Conservation (phyloP, 257 asterid species). For the Schizonepeta tenuifolia region DNA sequence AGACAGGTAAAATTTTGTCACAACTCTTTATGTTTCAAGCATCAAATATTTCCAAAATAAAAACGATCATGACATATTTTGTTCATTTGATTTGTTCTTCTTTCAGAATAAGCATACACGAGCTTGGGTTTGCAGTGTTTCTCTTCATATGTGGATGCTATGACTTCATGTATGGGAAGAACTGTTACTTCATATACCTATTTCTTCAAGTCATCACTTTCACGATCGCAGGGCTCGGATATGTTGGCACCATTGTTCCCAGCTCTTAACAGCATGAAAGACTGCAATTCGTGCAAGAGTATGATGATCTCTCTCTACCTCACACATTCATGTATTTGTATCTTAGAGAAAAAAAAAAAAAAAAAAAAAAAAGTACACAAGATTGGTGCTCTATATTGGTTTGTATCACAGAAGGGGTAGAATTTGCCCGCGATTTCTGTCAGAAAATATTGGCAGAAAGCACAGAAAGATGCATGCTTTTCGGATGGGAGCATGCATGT, state of each 20-base stretch:
- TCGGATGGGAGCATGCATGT: constrained; percentile 33
- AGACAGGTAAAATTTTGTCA: constrained; percentile 47
- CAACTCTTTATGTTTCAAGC: neutral
- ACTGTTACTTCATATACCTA: constrained; percentile 59
- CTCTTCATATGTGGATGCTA: constrained; percentile 64
- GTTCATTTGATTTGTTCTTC: no score
- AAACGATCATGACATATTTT: neutral
- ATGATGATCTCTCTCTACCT: constrained; percentile 10
- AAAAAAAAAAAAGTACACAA: constrained; percentile 58
- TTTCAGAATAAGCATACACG: constrained; percentile 51
- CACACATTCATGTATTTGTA: constrained; percentile 36
- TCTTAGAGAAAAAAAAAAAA: constrained; percentile 48
- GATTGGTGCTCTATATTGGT: constrained; percentile 42
- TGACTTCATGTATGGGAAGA: constrained; percentile 60
- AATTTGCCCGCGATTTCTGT: constrained; percentile 30
- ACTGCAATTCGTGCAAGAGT: neutral
- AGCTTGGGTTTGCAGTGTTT: constrained; percentile 58
- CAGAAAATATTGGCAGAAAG: constrained; percentile 37
- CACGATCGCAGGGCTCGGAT: constrained; percentile 64
- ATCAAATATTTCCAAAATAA: neutral
- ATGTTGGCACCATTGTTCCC: constrained; percentile 55
- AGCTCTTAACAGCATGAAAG: constrained; percentile 35
- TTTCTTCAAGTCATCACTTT: constrained; percentile 63
- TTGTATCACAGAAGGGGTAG: constrained; percentile 30
- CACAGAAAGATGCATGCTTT: constrained; percentile 32